Conservation (phyloP, 176 grass and related monocot species). For the Carex parvula region DNA sequence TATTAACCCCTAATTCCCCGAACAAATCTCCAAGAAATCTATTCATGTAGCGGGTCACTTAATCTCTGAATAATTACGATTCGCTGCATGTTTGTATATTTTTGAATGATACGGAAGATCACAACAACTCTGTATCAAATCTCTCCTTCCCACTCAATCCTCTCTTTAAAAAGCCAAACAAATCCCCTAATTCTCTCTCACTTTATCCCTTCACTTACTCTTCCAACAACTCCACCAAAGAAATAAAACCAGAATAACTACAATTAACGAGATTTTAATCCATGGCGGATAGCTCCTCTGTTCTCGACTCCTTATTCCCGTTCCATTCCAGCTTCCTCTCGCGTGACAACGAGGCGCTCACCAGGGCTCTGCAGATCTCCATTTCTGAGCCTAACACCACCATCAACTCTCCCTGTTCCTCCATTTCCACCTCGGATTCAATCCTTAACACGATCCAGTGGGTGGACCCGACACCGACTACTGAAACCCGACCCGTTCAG, state of each 20-base stretch:
- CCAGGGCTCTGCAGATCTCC: conserved; percentile 47
- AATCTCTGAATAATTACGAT: too few species aligned
- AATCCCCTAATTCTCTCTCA: neutral
- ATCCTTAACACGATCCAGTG: conserved; percentile 12
- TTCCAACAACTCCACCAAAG: neutral
- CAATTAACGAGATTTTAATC: neutral
- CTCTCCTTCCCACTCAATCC: conserved; percentile 15
- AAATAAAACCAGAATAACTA: neutral
- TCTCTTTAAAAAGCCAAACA: conserved; percentile 1
- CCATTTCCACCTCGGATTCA: conserved; percentile 11
- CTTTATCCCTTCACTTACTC: neutral
- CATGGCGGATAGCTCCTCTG: conserved; percentile 50
- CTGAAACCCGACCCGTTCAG: conserved; percentile 22
- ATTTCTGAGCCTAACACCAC: conserved; percentile 19
- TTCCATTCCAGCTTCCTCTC: conserved; percentile 7
- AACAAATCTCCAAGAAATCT: neutral
- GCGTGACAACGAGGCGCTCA: conserved; percentile 38
- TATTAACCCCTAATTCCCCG: neutral
- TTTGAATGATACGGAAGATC: neutral
- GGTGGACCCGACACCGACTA: neutral
- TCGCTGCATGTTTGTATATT: neutral
- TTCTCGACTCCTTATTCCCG: conserved; percentile 44
- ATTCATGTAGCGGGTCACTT: neutral
- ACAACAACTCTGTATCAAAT: neutral
- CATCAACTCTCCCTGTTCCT: neutral